Evolutionary conservation across 805 yeast genomes (phyloP).

Genomic region (Diddensiella caesifluorescens): DNA sequence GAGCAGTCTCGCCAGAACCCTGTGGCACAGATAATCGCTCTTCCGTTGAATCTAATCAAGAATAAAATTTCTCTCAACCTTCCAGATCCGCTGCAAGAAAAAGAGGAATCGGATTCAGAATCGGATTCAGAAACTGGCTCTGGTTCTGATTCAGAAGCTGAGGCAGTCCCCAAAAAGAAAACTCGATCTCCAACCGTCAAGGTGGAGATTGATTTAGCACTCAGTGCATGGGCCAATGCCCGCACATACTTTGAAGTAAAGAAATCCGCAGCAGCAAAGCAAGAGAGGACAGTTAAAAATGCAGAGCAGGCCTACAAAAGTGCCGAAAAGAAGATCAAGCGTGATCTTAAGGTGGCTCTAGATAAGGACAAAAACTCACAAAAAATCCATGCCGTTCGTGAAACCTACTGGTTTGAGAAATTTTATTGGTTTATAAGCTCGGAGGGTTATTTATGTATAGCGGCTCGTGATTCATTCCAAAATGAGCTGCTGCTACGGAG

Average conservation of each 20-base stretch:
- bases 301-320: conserved; percentile 73
- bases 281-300: conserved; percentile 70
- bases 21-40: conserved; percentile 55
- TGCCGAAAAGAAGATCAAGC: conserved; percentile 71
- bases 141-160: conserved; percentile 33
- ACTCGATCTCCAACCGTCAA: conserved; percentile 30
- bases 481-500: conserved; percentile 74
- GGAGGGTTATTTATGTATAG: conserved; percentile 80
- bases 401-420: conserved; percentile 88
- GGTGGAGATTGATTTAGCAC: conserved; percentile 59
- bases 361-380: conserved; percentile 50
- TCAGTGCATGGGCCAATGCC: conserved; percentile 87
- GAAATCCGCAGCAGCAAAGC: conserved; percentile 70
- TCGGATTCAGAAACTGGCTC: conserved; percentile 31
- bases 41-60: conserved; percentile 65
- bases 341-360: conserved; percentile 58
- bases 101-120: conserved; percentile 35
- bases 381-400: conserved; percentile 53
- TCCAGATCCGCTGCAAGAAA: conserved; percentile 41
- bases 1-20: conserved; percentile 64
- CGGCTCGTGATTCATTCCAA: conserved; percentile 80
- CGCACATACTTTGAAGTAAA: conserved; percentile 72
- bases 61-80: conserved; percentile 59
- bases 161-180: conserved; percentile 15
- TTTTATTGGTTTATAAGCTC: conserved; percentile 90